Conservation (phyloP, 2,329 filamentous ascomycete species). For the Botrytis fragariae region DNA sequence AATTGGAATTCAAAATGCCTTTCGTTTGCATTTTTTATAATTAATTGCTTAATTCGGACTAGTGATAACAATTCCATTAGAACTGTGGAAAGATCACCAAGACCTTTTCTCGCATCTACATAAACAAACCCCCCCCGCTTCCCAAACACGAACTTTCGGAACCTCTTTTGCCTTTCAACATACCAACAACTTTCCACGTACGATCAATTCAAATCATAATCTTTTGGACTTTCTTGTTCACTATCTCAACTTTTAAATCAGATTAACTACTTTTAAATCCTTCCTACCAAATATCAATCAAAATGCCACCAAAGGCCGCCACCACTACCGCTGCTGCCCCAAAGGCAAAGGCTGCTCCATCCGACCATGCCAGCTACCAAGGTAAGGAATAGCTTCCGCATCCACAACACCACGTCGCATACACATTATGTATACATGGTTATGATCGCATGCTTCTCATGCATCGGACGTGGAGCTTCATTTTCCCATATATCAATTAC, state of each 20-base stretch:
- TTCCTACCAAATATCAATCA: slow-evolving; percentile 31
- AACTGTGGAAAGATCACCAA: slow-evolving; percentile 12
- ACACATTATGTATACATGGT: slow-evolving; percentile 38
- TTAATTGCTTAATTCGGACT: slow-evolving; percentile 18
- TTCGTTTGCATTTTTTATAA: slow-evolving; percentile 16
- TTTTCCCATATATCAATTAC: slow-evolving; percentile 22
- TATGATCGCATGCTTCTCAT: slow-evolving; percentile 53
- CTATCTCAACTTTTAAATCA: not conserved
- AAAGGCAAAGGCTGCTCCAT: slow-evolving; percentile 56
- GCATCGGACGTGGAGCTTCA: slow-evolving; percentile 43
- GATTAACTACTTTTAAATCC: slow-evolving; percentile 4
- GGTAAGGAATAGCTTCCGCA: slow-evolving; percentile 53
- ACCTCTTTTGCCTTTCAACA: slow-evolving; percentile 5
- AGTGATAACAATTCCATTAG: not conserved
- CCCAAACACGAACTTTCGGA: slow-evolving; percentile 10
- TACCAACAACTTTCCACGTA: not conserved
- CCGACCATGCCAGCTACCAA: slow-evolving; percentile 62
- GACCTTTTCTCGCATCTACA: slow-evolving; percentile 15
- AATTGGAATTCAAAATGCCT: slow-evolving; percentile 6
- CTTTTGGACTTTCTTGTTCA: slow-evolving; percentile 2
- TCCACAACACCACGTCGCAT: slow-evolving; percentile 47
- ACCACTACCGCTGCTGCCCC: slow-evolving; percentile 41
- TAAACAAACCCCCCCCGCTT: slow-evolving; percentile 18
- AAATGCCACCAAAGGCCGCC: slow-evolving; percentile 68
- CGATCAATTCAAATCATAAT: not conserved